Evolutionary conservation across 1,284 basidiomycete species (phyloP).

Genomic region (Cystobasidium slooffiae): DNA sequence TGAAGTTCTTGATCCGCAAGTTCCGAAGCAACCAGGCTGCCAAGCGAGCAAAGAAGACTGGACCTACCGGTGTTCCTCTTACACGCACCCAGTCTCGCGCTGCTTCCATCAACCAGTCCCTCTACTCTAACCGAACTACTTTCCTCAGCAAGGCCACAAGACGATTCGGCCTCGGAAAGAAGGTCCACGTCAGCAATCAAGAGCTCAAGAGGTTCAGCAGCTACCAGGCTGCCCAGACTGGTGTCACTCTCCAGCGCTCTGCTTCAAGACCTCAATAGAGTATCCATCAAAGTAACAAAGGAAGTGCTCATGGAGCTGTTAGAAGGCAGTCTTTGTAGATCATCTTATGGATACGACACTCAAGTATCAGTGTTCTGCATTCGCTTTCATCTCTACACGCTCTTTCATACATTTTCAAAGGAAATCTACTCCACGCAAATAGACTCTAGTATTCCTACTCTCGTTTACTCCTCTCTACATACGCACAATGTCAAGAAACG

Average conservation of each 20-base stretch:
- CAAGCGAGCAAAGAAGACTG: slow-evolving; percentile 60
- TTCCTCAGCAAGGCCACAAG: slow-evolving; percentile 86
- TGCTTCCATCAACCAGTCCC: slow-evolving; percentile 86
- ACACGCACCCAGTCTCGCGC: slow-evolving; percentile 84
- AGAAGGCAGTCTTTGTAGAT: too few species aligned
- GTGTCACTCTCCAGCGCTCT: slow-evolving; percentile 36
- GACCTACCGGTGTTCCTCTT: slow-evolving; percentile 71
- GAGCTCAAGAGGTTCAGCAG: slow-evolving; percentile 59
- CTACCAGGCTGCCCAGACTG: slow-evolving; percentile 41
- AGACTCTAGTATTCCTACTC: slow-evolving; percentile 14
- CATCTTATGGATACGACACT: too few species aligned
- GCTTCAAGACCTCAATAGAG: slow-evolving; percentile 42
- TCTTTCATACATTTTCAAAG: too few species aligned
- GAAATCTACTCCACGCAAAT: slow-evolving; percentile 9
- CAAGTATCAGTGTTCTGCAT: too few species aligned
- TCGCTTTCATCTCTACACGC: too few species aligned
- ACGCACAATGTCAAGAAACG: not conserved
- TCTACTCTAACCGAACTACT: slow-evolving; percentile 89
- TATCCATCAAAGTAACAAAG: not conserved
- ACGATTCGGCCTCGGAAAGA: slow-evolving; percentile 72
- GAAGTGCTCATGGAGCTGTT: not conserved
- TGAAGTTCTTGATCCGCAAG: slow-evolving; percentile 86
- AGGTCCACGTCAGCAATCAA: slow-evolving; percentile 64
- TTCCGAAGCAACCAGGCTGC: slow-evolving; percentile 67
- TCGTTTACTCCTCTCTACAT: not conserved